Conservation (phyloP, 2,329 filamentous ascomycete genomes). For the Diplocarpon rosae region DNA sequence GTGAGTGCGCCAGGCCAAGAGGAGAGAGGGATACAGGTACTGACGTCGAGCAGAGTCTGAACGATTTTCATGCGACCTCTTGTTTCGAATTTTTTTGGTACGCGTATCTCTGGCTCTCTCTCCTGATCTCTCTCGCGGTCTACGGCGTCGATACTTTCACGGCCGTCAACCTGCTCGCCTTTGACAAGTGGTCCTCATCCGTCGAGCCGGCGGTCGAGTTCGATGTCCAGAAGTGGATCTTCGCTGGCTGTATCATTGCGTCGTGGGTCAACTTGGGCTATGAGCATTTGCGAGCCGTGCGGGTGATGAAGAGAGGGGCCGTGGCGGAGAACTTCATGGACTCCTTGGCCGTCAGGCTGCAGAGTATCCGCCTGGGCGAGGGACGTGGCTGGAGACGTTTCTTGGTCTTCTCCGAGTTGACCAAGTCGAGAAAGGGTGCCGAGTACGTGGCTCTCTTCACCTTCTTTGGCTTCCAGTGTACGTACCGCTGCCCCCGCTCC, state of each 20-base stretch:
- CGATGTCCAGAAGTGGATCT: slow-evolving; percentile 84
- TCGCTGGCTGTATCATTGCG: slow-evolving; percentile 80
- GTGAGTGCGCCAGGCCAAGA: too few relatives aligned
- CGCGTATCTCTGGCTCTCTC: slow-evolving; percentile 70
- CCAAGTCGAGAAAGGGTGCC: slow-evolving; percentile 60
- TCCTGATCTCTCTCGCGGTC: slow-evolving; percentile 69
- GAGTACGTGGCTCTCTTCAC: slow-evolving; percentile 64
- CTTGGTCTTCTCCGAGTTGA: slow-evolving; percentile 60
- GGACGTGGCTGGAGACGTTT: slow-evolving; percentile 79
- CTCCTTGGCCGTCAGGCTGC: slow-evolving; percentile 70
- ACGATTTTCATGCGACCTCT: slow-evolving; percentile 78
- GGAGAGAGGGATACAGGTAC: too few relatives aligned
- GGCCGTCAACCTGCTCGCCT: slow-evolving; percentile 79
- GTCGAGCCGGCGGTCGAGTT: slow-evolving; percentile 71
- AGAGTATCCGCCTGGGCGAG: slow-evolving; percentile 65
- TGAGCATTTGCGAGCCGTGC: slow-evolving; percentile 68
- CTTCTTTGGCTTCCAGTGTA: slow-evolving; percentile 57
- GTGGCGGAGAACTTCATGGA: slow-evolving; percentile 90
- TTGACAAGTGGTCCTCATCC: slow-evolving; percentile 78
- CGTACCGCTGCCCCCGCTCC: slow-evolving; percentile 26
- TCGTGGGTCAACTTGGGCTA: slow-evolving; percentile 75
- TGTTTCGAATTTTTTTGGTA: slow-evolving; percentile 73
- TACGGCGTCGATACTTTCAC: slow-evolving; percentile 90
- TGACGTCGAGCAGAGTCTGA: slow-evolving; percentile 34
- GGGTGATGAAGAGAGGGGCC: slow-evolving; percentile 73